Evolutionary conservation across 257 asterid genomes (phyloP), one percentile per base, ranked within the genome.

Genomic region (Forsythia suspensa): DNA sequence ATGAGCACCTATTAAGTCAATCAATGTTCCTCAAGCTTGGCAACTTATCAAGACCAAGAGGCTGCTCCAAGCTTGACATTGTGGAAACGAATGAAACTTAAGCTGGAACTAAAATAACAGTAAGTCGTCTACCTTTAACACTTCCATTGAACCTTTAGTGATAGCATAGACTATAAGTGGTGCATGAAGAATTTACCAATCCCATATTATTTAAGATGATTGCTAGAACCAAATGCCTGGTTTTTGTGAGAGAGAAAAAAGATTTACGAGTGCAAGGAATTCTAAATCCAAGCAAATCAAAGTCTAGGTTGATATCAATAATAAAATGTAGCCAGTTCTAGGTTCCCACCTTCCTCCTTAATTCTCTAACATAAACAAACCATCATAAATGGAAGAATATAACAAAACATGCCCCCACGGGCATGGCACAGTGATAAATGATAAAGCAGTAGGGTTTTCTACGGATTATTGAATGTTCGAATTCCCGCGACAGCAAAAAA

Each of bases 51-150:
- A 93, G 92, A 80, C 94, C 86, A 67, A 95, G 90, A 65, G 99
- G 97, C 88, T 95, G 92, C 90, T 95, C 95, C 92, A 95, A 84
- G 85, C 99, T 93, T 75, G 99, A 95, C 99, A 95, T 95, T 72
- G 82, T 70, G 70, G 75, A 76, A 74, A 79, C 34, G 59, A 74
- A 70, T 74, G 84, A 71, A 83, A 74, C 66, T 41, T 41, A 41
- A 59, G 70, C 83, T 36, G 88, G 37, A 88, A 69, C 86, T 21
- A 74, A 83, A 78, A 18, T 16, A 24, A 91, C 59, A 71, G 70
- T 74, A 82, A 79, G 66, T 11, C 21, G 76, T 20, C 44, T 57
- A 69, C 29, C 40, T 21, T 8, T 13, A 81, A 79, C 13, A 77
- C 38, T 67, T 43, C 11, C 36, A 41, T 41, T 68, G 37, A 79